Base-by-base conservation (phyloP, 805 yeast species). In the Ogataea pini region DNA sequence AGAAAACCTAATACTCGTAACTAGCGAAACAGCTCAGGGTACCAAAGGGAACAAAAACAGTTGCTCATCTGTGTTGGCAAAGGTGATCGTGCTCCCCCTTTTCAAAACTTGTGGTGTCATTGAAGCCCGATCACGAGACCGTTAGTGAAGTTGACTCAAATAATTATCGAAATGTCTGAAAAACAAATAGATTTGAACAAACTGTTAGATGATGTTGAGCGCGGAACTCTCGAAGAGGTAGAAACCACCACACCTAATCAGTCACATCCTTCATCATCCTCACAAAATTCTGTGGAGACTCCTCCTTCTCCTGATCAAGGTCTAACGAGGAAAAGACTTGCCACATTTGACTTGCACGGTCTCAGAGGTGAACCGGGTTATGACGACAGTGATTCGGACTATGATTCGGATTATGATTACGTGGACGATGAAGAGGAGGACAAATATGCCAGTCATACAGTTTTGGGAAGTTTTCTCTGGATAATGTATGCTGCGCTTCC, bases 401-500 rank as follows among this genome's bases (percentile, higher is more conserved):
- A 40, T 2, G 50, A 44, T 12, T 47, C 46, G 6, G 53, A 51
- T 24, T 6, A 47, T 10, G 53, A 51, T 18, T 27, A 27, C 14
- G 48, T 40, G 16, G 52, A 47, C 10, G 52, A 51, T 16, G 39
- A 42, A 36, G 57, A 48, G 7, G 44, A 42, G 10, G 52, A 51
- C 14, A 54, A 51, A 17, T 42, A 48, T 27, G 29, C 47, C 2
- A 37, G 52, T 20, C 49, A 42, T 16, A 47, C 55, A 16, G 25
- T 54, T 16, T 22, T 49, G 33, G 49, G 50, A n/a, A 44, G 54
- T 6, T 37, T 57, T 9, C 36, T 58, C 2, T 60, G 59, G 61
- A 42, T 54, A 6, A 41, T 58, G 18, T 60, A 60, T 36, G 62
- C 63, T 7, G 24, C 48, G 2, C 40, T 58, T 14, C 62, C 63